Conservation (phyloP, 2,329 filamentous ascomycete species). For the Amauroascus verrucosus region DNA sequence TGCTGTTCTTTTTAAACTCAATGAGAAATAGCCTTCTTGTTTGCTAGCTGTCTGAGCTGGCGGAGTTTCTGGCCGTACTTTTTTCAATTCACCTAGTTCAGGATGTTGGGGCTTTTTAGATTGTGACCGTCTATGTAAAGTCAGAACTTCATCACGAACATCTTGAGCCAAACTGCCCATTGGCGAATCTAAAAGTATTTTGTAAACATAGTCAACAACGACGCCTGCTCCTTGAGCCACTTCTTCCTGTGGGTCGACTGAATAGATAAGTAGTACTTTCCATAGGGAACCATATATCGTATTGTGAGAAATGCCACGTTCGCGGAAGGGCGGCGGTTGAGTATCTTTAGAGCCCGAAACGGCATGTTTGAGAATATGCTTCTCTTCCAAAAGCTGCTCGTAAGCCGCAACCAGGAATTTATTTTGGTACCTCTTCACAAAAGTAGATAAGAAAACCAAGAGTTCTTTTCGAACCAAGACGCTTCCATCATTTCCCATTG, state of each 20-base stretch:
- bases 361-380: conserved; percentile 52
- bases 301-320: conserved; percentile 62
- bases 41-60: conserved; percentile 42
- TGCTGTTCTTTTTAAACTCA: conserved; percentile 52
- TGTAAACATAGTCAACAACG: conserved; percentile 79
- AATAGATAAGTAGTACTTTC: conserved; percentile 84
- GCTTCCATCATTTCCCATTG: conserved; percentile 89
- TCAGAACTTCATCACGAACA: conserved; percentile 56
- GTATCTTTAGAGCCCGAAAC: conserved; percentile 21
- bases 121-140: conserved; percentile 25
- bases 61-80: conserved; percentile 37
- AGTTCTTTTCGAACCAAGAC: conserved; percentile 90
- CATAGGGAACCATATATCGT: conserved; percentile 89
- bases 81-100: conserved; percentile 27
- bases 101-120: conserved; percentile 32
- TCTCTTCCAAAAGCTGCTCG: conserved; percentile 80
- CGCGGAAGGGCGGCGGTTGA: conserved; percentile 17
- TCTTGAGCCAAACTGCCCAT: conserved; percentile 60
- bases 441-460: conserved; percentile 84
- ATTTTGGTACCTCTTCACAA: conserved; percentile 78
- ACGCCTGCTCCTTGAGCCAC: conserved; percentile 73
- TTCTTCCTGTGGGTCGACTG: conserved; percentile 88
- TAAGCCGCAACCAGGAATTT: conserved; percentile 88
- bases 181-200: conserved; percentile 64
- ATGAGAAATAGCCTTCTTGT: conserved; percentile 51